Conservation (phyloP, 1,139 yeast species). For the Blastobotrys apis region DNA sequence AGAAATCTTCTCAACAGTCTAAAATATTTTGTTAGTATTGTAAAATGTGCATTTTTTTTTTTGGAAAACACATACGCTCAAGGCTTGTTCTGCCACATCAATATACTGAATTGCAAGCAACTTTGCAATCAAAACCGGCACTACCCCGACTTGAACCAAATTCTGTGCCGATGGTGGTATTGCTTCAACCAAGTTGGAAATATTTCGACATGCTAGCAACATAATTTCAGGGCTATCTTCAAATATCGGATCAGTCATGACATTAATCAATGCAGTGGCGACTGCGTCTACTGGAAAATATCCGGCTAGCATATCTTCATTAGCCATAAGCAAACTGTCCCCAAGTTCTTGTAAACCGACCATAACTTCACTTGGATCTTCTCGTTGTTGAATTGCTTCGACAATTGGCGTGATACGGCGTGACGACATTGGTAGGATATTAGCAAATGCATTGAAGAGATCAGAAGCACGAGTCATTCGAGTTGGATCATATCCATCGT, state of each 20-base stretch:
- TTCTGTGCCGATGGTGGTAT: slow-evolving; percentile 61
- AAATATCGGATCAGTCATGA: slow-evolving; percentile 56
- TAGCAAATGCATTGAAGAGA: slow-evolving; percentile 32
- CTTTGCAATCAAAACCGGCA: slow-evolving; percentile 62
- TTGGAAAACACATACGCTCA: slow-evolving; percentile 50
- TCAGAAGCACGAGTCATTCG: neutral
- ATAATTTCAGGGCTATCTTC: slow-evolving; percentile 73
- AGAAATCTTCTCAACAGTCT: slow-evolving; percentile 38
- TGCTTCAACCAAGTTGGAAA: slow-evolving; percentile 77
- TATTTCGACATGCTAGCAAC: slow-evolving; percentile 77
- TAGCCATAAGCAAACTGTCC: slow-evolving; percentile 35
- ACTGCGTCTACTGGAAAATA: slow-evolving; percentile 57
- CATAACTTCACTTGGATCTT: slow-evolving; percentile 46
- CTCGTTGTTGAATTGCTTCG: slow-evolving; percentile 31
- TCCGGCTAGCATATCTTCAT: slow-evolving; percentile 34
- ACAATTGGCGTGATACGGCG: slow-evolving; percentile 29
- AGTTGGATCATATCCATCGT: neutral
- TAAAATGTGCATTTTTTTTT: neutral
- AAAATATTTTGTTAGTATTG: slow-evolving; percentile 7
- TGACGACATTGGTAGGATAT: slow-evolving; percentile 37
- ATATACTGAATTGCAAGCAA: slow-evolving; percentile 74
- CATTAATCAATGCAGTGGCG: slow-evolving; percentile 51
- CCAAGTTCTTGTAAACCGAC: slow-evolving; percentile 39
- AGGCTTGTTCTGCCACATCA: slow-evolving; percentile 88
- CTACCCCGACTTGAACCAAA: slow-evolving; percentile 63